phyloP scores from a whole-genome alignment of 164 flowering plant genomes.

The Magnolia sinica region DNA sequence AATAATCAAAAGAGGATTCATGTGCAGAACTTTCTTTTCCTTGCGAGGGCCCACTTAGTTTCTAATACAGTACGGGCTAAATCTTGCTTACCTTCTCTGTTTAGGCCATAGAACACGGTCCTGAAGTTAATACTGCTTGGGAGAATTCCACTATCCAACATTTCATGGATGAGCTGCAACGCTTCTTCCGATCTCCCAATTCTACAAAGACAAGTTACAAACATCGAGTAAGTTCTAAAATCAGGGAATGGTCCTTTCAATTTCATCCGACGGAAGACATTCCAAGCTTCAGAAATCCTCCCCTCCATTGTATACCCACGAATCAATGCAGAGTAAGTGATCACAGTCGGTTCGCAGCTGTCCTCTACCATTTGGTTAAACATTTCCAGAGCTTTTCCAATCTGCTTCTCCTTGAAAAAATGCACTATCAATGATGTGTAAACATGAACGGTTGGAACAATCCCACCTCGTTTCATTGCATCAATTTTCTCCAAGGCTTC shows the following conservation, averaged over 20 bases:
- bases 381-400: slow-evolving; percentile 46
- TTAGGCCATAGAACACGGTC: slow-evolving; percentile 63
- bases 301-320: slow-evolving; percentile 61
- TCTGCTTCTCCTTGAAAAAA: slow-evolving; percentile 56
- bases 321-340: slow-evolving; percentile 69
- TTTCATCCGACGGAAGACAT: slow-evolving; percentile 47
- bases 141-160: slow-evolving; percentile 55
- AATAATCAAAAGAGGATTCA: slow-evolving; percentile 9
- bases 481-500: slow-evolving; percentile 68
- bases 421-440: slow-evolving; percentile 69
- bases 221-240: slow-evolving; percentile 72
- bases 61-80: slow-evolving; percentile 55
- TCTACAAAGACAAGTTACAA: slow-evolving; percentile 62
- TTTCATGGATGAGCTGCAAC: slow-evolving; percentile 60
- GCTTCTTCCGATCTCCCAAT: slow-evolving; percentile 75
- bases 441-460: slow-evolving; percentile 65
- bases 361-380: slow-evolving; percentile 50
- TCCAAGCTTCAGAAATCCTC: slow-evolving; percentile 61
- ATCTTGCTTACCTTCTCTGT: slow-evolving; percentile 77
- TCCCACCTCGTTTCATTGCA: slow-evolving; percentile 53
- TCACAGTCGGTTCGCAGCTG: slow-evolving; percentile 63
- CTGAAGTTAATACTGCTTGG: slow-evolving; percentile 72
- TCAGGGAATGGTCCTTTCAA: slow-evolving; percentile 75
- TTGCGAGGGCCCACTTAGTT: slow-evolving; percentile 41
- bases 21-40: slow-evolving; percentile 34